A percentile compares a stretch with the other conserved stretches of the same genome.
Conservation (phyloP, 78 protist genomes). For the Diacronema lutheri region DNA sequence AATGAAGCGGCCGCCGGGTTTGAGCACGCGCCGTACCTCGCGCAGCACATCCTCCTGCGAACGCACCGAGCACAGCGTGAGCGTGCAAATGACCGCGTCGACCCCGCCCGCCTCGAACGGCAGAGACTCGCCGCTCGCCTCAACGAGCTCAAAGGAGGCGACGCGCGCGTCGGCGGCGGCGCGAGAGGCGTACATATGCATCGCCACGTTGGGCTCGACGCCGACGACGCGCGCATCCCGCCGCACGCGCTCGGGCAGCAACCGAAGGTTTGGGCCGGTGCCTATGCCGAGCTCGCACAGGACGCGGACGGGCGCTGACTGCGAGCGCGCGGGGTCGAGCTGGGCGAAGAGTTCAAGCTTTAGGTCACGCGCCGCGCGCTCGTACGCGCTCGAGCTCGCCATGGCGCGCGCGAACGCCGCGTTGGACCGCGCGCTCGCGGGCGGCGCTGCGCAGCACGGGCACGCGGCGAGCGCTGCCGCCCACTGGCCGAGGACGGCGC, state of each 20-base stretch:
- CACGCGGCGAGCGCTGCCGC: too few relatives aligned
- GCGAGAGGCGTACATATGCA: neutral
- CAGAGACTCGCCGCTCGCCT: neutral
- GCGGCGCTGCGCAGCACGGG: too few relatives aligned
- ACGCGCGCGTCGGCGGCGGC: neutral
- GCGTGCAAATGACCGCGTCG: slow-evolving; percentile 2
- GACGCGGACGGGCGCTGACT: neutral
- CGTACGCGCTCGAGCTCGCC: neutral
- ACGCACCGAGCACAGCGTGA: slow-evolving; percentile 5
- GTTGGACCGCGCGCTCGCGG: neutral
- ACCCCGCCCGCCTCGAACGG: neutral
- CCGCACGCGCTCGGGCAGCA: too few relatives aligned
- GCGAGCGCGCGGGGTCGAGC: neutral
- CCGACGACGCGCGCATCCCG: neutral
- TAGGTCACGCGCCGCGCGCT: neutral
- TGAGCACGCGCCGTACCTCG: neutral
- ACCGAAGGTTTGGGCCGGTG: neutral
- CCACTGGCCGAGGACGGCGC: too few relatives aligned
- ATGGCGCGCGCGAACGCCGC: neutral
- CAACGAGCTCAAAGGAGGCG: too few relatives aligned
- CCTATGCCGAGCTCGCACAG: neutral
- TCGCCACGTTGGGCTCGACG: neutral
- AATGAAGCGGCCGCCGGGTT: neutral
- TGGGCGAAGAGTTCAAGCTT: neutral
- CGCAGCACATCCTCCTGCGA: neutral